Evolutionary conservation across 257 asterid species (phyloP).

Genomic region (Datura wrightii): DNA sequence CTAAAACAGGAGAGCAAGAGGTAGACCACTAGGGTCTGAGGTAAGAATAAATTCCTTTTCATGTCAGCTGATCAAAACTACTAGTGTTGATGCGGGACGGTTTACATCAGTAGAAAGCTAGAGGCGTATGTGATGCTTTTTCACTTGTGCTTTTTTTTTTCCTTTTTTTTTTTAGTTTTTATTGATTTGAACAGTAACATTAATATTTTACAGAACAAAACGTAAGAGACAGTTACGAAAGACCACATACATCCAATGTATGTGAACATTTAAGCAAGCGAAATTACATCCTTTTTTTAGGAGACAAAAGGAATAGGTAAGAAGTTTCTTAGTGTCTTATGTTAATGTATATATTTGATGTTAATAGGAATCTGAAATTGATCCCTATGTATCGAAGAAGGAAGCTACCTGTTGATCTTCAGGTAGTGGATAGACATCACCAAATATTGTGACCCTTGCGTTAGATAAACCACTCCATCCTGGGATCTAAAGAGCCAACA

Average conservation of each 20-base stretch:
- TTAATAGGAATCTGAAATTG: not conserved
- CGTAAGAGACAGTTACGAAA: not conserved
- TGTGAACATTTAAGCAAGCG: not conserved
- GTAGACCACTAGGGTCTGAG: not conserved
- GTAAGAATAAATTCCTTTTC: not conserved
- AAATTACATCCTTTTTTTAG: not conserved
- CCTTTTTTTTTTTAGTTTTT: not conserved
- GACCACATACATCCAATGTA: not conserved
- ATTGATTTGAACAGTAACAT: not conserved
- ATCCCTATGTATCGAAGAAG: slow-evolving; percentile 27
- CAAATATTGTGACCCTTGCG: slow-evolving; percentile 95
- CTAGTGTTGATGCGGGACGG: not conserved
- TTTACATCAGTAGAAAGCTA: not conserved
- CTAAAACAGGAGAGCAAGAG: not conserved
- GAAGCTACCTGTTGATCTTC: slow-evolving; percentile 83
- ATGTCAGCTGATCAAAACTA: not conserved
- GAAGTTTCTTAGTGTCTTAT: not conserved
- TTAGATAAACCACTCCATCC: slow-evolving; percentile 99
- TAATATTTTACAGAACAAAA: not conserved
- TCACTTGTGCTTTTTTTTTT: not conserved
- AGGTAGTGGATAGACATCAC: slow-evolving; percentile 91
- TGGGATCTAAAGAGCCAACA: slow-evolving; percentile 63
- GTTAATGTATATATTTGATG: not conserved
- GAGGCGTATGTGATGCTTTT: not conserved
- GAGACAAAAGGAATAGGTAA: not conserved